Evolutionary conservation across 83 land plant genomes (phyloP).

Genomic region (Diphasiastrum complanatum): DNA sequence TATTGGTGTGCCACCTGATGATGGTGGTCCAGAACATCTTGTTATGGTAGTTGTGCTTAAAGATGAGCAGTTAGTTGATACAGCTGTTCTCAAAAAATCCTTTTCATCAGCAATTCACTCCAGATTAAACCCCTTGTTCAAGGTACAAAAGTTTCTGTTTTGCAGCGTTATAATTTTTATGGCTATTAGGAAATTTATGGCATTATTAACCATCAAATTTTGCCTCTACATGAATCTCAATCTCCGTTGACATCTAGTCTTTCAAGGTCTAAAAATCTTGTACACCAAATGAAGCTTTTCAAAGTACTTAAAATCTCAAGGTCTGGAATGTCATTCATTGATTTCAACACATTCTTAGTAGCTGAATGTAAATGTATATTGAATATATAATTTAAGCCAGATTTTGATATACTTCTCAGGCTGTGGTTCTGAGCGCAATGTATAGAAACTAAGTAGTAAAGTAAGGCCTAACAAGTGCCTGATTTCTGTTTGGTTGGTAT

Average conservation of each 20-base stretch:
- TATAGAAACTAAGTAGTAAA: neutral
- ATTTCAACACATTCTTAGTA: no score
- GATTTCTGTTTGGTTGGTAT: neutral
- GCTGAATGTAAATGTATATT: no score
- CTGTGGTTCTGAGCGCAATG: neutral
- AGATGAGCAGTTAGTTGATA: constrained; percentile 19
- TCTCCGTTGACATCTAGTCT: no score
- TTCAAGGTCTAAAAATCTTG: no score
- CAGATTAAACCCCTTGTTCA: constrained; percentile 78
- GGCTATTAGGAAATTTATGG: no score
- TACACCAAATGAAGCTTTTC: no score
- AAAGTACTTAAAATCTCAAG: no score
- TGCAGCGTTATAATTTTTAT: no score
- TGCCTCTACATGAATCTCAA: no score
- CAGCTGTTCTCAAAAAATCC: constrained; percentile 30
- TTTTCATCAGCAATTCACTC: constrained; percentile 53
- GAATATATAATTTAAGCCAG: no score
- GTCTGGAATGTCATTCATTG: no score
- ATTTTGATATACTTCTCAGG: no score
- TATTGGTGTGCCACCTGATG: constrained; percentile 41
- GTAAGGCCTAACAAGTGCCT: neutral
- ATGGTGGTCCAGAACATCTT: constrained; percentile 77
- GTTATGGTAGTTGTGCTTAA: constrained; percentile 65
- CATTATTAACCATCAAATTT: neutral
- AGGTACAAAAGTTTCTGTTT: constrained; percentile 39